Evolutionary conservation across 2,329 filamentous ascomycete genomes (phyloP), one percentile per base, ranked within the genome.

Genomic region (Botrytis byssoidea): DNA sequence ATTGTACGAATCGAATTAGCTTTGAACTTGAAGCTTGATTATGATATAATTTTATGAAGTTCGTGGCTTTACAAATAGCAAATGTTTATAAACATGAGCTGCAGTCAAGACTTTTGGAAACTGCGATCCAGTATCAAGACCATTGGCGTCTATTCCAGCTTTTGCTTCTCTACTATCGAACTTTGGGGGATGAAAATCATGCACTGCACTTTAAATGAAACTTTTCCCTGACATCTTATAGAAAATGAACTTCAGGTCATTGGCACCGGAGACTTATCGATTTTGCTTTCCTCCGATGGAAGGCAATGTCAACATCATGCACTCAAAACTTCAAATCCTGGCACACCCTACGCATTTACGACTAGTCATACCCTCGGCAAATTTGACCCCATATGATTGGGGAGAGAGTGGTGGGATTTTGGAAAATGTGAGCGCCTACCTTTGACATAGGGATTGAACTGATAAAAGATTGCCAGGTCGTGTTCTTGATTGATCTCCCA

Each of bases 311-410:
- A 91, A 90, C 37, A 90, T 87, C 78, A 97, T 98, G 94, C 96
- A 98, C 82, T 97, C 94, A 68, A 98, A 99, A 81, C 85, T 98
- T 61, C 95, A 97, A 87, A 83, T 98, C 1, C 86, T 98, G n/a
- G 95, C 94, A 78, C 93, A 94, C 78, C 83, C 88, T 0, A 83
- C 83, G 1, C 90, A 94, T 81, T 83, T 98, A 25, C 89, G 96
- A 10, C 86, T 99, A 63, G 95, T 92, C 1, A 85, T 98, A 2
- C 94, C 96, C 0, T 95, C 92, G 5, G 96, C 94, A 1, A 99
- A 99, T 79, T 84, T 98, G 67, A 90, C 92, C 20, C 86, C 89
- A 12, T 94, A 93, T 79, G 95, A 99, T 80, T 98, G 96, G 86
- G 85, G 67, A 37, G 79, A 81, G 67, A 77, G 73, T 40, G 93